Evolutionary conservation across 1,139 yeast genomes (phyloP), one percentile per base, ranked within the genome.

Genomic region (Arxiozyma slooffiae): DNA sequence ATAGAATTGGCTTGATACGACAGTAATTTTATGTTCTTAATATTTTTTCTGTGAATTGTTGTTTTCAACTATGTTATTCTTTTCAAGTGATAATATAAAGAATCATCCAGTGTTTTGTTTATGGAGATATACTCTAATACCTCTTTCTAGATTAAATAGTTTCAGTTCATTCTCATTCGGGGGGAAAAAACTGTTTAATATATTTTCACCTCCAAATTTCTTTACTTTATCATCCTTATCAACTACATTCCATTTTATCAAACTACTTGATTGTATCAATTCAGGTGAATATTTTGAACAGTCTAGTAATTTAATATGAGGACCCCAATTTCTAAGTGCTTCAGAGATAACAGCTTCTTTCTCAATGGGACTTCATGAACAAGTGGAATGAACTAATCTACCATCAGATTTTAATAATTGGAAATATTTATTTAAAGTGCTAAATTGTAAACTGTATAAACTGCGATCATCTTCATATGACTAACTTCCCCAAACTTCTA

Each of bases 61-160:
- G 40, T 58, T 45, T 18, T 61, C 68, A 26, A 75, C 26, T 23
- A 30, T 22, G 4, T 40, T 14, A 4, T 26, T 60, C 68, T 89
- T 90, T 68, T 90, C 96, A 59, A 94, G 74, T 24, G 90, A 96
- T 30, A 97, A 83, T 63, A 92, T 90, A 70, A 92, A 92, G 68
- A 92, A 92, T 0, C 97, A 98, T 60, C 99, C 98, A 41, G 97
- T 90, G 67, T 92, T 90, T 71, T 92, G 98, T 68, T 86, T 86
- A 68, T 94, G 97, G 46, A 97, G 98, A 67, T 92, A 92, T 11
- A 94, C 95, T 71, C 98, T 80, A 61, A 94, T 80, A 75, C 96
- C 87, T 57, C 81, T 74, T 49, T 88, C 82, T 61, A 92, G 77
- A 57, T 82, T 69, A 67, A 86, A 81, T 17, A 63, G 62, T 46